Conservation (phyloP, 805 yeast species). For the Wickerhamomyces queroliae region DNA sequence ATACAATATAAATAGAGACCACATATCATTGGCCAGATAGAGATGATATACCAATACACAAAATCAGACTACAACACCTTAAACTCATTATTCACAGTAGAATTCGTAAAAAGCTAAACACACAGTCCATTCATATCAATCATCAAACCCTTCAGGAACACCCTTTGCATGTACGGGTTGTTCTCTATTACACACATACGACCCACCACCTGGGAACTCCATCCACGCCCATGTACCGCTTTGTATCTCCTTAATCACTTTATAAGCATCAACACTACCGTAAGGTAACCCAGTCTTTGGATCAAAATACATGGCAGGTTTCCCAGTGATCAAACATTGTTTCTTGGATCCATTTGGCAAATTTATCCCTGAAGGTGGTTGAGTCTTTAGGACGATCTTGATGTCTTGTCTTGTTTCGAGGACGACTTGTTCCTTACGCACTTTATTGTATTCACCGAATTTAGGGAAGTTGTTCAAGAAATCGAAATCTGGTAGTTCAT, state of each 20-base stretch:
- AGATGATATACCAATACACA: too few relatives aligned
- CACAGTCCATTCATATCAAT: conserved; percentile 2
- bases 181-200: conserved; percentile 35
- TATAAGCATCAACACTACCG: conserved; percentile 75
- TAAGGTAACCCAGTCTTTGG: conserved; percentile 88
- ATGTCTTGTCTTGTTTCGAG: conserved; percentile 41
- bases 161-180: conserved; percentile 64
- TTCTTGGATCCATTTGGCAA: conserved; percentile 62
- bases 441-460: conserved; percentile 51
- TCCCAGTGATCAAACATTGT: conserved; percentile 73
- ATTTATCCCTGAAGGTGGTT: conserved; percentile 70
- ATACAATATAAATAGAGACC: too few relatives aligned
- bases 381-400: conserved; percentile 50
- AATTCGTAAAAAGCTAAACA: background rate
- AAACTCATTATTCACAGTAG: conserved; percentile 1
- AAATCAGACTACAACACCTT: background rate
- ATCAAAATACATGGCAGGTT: conserved; percentile 77
- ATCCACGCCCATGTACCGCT: conserved; percentile 51
- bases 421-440: conserved; percentile 34
- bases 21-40: too few relatives aligned
- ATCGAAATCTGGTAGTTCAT: conserved; percentile 36
- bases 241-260: conserved; percentile 51
- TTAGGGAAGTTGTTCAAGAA: conserved; percentile 36
- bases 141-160: conserved; percentile 79
- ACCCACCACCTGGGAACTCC: conserved; percentile 42